Evolutionary conservation across 1,284 basidiomycete genomes (phyloP).

Genomic region (Gomphus bonarii): DNA sequence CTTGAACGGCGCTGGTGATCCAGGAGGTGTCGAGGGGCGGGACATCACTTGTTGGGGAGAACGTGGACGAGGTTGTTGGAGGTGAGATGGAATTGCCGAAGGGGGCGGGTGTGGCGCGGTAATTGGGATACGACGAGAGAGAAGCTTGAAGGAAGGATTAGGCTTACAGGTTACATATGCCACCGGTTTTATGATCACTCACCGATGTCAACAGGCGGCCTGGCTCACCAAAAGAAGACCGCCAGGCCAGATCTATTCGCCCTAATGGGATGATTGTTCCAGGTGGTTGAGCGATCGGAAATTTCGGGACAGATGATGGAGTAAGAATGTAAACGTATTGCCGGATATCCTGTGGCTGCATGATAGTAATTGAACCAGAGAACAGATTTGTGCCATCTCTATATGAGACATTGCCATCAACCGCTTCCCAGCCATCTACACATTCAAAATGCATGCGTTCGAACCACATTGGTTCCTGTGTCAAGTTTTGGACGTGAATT

Average conservation of each 20-base stretch:
- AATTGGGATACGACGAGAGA: slow-evolving; percentile 61
- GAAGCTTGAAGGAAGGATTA: slow-evolving; percentile 35
- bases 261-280: slow-evolving; percentile 71
- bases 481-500: slow-evolving; percentile 80
- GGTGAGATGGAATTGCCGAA: slow-evolving; percentile 60
- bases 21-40: slow-evolving; percentile 36
- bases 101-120: slow-evolving; percentile 33
- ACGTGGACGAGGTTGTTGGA: slow-evolving; percentile 52
- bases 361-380: slow-evolving; percentile 50
- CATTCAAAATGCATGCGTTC: slow-evolving; percentile 67
- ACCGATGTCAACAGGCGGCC: slow-evolving; percentile 73
- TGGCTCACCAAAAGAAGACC: slow-evolving; percentile 69
- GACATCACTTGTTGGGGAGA: slow-evolving; percentile 31
- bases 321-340: slow-evolving; percentile 78
- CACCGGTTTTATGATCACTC: slow-evolving; percentile 14
- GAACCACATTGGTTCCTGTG: slow-evolving; percentile 66
- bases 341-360: slow-evolving; percentile 72
- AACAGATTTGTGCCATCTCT: slow-evolving; percentile 27
- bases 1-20: slow-evolving; percentile 25
- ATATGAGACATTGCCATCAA: slow-evolving; percentile 37
- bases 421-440: slow-evolving; percentile 55
- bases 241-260: slow-evolving; percentile 74
- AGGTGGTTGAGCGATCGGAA: slow-evolving; percentile 43
- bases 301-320: slow-evolving; percentile 36
- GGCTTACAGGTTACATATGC: not conserved